phyloP scores from a whole-genome alignment of 2,329 filamentous ascomycete genomes.

The Westerdykella aurantiaca region DNA sequence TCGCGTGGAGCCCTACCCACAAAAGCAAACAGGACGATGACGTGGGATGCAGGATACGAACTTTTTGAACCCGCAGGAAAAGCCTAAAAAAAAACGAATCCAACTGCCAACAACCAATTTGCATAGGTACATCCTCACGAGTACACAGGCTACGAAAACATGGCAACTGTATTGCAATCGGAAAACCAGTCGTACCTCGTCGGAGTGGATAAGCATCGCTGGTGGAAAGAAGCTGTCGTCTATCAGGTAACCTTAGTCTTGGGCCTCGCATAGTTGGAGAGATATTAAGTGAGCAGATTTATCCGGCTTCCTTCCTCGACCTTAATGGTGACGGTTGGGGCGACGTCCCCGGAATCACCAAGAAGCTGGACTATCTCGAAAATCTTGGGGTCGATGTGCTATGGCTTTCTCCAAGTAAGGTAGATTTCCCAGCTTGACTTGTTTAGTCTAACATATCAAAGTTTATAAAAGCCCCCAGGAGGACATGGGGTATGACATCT shows the following conservation, averaged over 20 bases:
- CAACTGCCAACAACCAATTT: too few species aligned
- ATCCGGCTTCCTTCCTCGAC: constrained; percentile 56
- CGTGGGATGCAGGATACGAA: too few species aligned
- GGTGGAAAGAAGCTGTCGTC: constrained; percentile 58
- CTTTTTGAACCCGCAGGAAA: too few species aligned
- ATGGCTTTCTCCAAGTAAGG: constrained; percentile 39
- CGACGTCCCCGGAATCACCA: constrained; percentile 53
- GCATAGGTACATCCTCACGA: too few species aligned
- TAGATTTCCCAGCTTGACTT: background rate
- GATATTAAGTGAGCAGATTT: constrained; percentile 38
- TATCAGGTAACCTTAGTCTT: constrained; percentile 42
- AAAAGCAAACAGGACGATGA: too few species aligned
- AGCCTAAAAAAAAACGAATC: too few species aligned
- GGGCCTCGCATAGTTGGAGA: background rate
- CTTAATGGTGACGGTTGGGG: constrained; percentile 52
- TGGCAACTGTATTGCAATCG: too few species aligned
- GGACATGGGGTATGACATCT: constrained; percentile 40
- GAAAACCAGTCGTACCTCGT: constrained; percentile 11
- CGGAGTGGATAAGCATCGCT: constrained; percentile 35
- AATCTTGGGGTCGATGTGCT: constrained; percentile 40
- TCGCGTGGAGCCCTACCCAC: too few species aligned
- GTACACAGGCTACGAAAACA: too few species aligned
- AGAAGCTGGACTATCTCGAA: constrained; percentile 52
- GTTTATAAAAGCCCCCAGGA: constrained; percentile 43
- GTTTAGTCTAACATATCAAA: background rate